phyloP scores from a whole-genome alignment of 306 rosid genomes.

The Prunus padus region DNA sequence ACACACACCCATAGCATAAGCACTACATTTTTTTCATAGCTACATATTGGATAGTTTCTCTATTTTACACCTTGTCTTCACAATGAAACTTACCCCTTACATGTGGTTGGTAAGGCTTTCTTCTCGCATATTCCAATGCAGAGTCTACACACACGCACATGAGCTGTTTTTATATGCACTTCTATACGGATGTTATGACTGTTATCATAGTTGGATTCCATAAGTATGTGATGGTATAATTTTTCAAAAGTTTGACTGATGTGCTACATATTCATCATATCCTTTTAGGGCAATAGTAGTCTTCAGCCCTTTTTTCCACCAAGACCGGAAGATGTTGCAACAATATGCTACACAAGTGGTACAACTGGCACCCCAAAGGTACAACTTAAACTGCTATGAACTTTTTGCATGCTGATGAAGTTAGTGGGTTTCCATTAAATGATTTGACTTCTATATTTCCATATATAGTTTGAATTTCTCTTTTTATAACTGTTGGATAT shows the following conservation, averaged over 20 bases:
- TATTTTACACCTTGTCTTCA: not conserved
- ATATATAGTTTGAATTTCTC: not conserved
- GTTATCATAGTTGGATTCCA: slow-evolving; percentile 1
- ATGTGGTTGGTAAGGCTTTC: not conserved
- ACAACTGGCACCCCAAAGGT: slow-evolving; percentile 99
- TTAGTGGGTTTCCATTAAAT: not conserved
- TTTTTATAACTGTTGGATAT: not conserved
- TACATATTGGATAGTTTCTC: not conserved
- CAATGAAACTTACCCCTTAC: not conserved
- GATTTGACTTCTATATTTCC: not conserved
- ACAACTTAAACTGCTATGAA: slow-evolving; percentile 12
- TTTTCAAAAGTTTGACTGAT: not conserved
- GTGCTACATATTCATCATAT: slow-evolving; percentile 32
- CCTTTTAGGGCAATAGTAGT: slow-evolving; percentile 69
- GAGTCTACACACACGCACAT: slow-evolving; percentile 1
- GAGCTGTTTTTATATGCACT: slow-evolving; percentile 2
- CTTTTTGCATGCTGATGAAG: slow-evolving; percentile 22
- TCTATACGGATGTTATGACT: slow-evolving; percentile 7
- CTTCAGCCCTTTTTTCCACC: slow-evolving; percentile 80
- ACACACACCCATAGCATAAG: not conserved
- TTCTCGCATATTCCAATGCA: not conserved
- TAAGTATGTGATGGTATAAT: not conserved
- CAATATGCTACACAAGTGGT: slow-evolving; percentile 98
- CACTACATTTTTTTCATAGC: not conserved
- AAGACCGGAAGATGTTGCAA: slow-evolving; percentile 78